A percentile compares a stretch with the other conserved stretches of the same genome.
Evolutionary conservation across 169 alveolate genomes (phyloP).

Genomic region (Plasmodium gonderi): DNA sequence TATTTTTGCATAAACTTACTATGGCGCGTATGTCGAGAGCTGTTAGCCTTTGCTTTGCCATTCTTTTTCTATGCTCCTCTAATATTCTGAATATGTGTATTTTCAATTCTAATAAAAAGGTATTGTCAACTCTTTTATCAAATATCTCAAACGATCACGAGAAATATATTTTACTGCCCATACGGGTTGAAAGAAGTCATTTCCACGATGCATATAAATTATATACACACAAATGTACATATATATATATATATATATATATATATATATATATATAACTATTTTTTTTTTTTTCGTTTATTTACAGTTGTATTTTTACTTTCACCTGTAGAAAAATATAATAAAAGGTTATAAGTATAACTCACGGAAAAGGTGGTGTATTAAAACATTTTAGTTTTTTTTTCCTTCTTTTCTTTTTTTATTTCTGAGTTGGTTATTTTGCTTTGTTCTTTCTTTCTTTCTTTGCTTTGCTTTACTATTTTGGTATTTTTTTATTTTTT

Average conservation of each 20-base stretch:
- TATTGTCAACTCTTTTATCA: background rate
- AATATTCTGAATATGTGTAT: too few relatives aligned
- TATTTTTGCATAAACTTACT: slow-evolving; percentile 74
- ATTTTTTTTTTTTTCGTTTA: too few relatives aligned
- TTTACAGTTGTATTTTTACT: background rate
- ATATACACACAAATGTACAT: background rate
- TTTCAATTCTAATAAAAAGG: too few relatives aligned
- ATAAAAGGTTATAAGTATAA: background rate
- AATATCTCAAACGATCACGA: background rate
- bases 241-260: too few relatives aligned
- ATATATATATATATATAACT: too few relatives aligned
- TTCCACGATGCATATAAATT: background rate
- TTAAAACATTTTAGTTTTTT: background rate
- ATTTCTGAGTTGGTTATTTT: background rate
- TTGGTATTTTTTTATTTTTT: too few relatives aligned
- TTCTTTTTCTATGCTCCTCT: background rate
- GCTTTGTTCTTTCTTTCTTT: background rate
- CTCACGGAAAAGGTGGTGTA: background rate
- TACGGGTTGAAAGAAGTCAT: background rate
- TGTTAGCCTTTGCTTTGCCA: slow-evolving; percentile 84
- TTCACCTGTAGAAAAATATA: slow-evolving; percentile 16
- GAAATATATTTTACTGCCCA: background rate
- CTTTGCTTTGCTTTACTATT: background rate
- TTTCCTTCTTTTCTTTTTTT: background rate
- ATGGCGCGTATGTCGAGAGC: slow-evolving; percentile 84